phyloP scores from a whole-genome alignment of 2,329 filamentous ascomycete species.

The Aspergillus tamarii region DNA sequence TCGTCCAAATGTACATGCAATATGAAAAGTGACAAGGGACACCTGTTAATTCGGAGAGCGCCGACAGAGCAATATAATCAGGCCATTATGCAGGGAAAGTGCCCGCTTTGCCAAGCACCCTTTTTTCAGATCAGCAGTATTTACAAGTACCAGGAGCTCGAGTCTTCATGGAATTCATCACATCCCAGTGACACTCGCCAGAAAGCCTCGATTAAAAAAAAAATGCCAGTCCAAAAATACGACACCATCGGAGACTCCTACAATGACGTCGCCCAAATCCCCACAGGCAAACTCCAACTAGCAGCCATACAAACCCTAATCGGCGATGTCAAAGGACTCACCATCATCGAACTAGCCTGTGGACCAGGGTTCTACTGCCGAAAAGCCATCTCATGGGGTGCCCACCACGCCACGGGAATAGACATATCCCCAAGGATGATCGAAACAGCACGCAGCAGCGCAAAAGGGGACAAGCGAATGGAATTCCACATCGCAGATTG shows the following conservation, averaged over 20 bases:
- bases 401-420: neutral
- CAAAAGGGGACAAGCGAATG: neutral
- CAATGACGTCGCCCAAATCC: neutral
- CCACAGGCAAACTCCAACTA: neutral
- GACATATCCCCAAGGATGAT: constrained; percentile 3
- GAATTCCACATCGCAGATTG: constrained; percentile 8
- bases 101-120: neutral
- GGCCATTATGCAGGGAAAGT: neutral
- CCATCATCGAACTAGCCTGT: constrained; percentile 7
- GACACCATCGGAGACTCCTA: constrained; percentile 4
- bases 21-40: neutral
- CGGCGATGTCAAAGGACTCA: neutral
- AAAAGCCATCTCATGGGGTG: neutral
- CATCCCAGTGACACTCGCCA: accelerated
- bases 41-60: neutral
- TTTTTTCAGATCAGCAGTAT: neutral
- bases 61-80: neutral
- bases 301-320: neutral
- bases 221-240: neutral
- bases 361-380: neutral
- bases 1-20: neutral
- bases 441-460: neutral
- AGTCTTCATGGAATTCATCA: neutral
- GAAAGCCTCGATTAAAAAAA: neutral
- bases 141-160: neutral